Percentiles rank a stretch among this genome's conserved stretches.
Conservation (phyloP, 331 rosid species). For the Malus hybrid region DNA sequence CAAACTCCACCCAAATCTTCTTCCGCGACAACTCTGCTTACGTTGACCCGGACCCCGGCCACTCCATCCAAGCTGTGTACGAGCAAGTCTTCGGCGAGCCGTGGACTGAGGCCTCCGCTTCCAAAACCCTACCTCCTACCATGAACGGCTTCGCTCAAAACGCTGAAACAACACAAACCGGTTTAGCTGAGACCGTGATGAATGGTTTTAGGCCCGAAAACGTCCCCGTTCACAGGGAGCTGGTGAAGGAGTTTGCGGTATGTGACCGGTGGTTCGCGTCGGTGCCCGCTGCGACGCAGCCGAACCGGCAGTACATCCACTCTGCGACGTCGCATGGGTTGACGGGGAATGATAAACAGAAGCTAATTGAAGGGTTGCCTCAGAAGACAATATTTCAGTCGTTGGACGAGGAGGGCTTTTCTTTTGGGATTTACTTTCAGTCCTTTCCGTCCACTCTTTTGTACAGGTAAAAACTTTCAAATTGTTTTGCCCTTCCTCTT, state of each 20-base stretch:
- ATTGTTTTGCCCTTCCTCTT: not conserved
- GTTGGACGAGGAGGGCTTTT: conserved; percentile 47
- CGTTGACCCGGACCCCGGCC: conserved; percentile 78
- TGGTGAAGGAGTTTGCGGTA: conserved; percentile 60
- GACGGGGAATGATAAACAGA: conserved; percentile 39
- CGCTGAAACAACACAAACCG: conserved; percentile 30
- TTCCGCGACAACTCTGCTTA: conserved; percentile 37
- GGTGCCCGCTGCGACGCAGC: conserved; percentile 66
- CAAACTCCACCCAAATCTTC: conserved; percentile 22
- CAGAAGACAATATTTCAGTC: conserved; percentile 81
- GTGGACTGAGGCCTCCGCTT: conserved; percentile 47
- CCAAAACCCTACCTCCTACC: conserved; percentile 28
- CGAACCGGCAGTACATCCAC: conserved; percentile 69
- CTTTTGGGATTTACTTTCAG: conserved; percentile 71
- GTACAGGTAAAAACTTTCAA: conserved; percentile 37
- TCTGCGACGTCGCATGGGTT: conserved; percentile 77
- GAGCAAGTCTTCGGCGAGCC: conserved; percentile 75
- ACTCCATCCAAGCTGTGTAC: conserved; percentile 59
- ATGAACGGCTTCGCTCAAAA: conserved; percentile 75
- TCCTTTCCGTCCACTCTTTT: conserved; percentile 51
- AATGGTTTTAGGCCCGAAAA: conserved; percentile 58
- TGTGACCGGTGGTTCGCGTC: conserved; percentile 85
- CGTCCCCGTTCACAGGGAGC: conserved; percentile 39
- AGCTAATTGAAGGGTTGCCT: conserved; percentile 59
- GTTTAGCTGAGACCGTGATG: conserved; percentile 53